Conservation (phyloP, 1,139 yeast species). For the Debaryomycetaceae sp. region DNA sequence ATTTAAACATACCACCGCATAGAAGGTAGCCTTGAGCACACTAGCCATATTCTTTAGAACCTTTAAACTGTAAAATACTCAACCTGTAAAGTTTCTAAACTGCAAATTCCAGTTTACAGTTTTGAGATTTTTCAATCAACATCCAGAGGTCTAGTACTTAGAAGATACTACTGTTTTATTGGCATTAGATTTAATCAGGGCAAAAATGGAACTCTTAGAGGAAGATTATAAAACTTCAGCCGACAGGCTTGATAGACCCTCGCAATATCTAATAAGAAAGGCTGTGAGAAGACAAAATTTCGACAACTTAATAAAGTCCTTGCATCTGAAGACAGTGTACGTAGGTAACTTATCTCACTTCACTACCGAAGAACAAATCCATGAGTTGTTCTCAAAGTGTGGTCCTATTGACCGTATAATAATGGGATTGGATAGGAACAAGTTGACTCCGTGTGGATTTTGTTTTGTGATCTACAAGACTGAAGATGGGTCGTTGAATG, state of each 20-base stretch:
- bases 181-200: background rate
- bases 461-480: constrained; percentile 78
- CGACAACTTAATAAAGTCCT: constrained; percentile 60
- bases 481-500: constrained; percentile 70
- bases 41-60: no score
- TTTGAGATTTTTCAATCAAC: background rate
- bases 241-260: constrained; percentile 72
- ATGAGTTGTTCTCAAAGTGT: constrained; percentile 76
- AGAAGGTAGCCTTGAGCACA: no score
- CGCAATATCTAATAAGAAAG: constrained; percentile 69
- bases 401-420: constrained; percentile 76
- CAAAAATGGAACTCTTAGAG: constrained; percentile 49
- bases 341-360: constrained; percentile 83
- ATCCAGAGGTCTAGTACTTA: no score
- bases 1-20: constrained; percentile 25
- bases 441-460: constrained; percentile 92
- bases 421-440: constrained; percentile 90
- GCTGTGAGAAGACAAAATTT: constrained; percentile 57
- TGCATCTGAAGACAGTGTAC: constrained; percentile 71
- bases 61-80: background rate
- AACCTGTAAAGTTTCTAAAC: no score
- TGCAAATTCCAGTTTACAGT: background rate
- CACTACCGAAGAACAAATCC: constrained; percentile 91
- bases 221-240: constrained; percentile 54
- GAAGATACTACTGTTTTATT: background rate